Evolutionary conservation across 257 asterid species (phyloP).

Genomic region (Jasminum sambac): DNA sequence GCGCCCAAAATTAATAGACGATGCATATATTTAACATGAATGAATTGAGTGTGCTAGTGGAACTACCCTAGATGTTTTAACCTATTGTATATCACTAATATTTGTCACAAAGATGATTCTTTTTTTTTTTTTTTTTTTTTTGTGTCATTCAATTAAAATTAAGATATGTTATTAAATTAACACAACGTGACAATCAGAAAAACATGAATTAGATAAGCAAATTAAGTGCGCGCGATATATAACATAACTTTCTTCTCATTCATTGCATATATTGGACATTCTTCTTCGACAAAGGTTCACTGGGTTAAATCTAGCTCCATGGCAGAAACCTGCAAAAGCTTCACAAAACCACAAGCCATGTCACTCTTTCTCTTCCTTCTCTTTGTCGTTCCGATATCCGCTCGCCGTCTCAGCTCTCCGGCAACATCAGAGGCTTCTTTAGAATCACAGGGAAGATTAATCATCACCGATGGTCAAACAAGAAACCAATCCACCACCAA

Average conservation of each 20-base stretch:
- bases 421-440: not conserved
- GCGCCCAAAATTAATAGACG: too few relatives aligned
- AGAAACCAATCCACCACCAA: not conserved
- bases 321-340: not conserved
- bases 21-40: too few relatives aligned
- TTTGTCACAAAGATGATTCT: too few relatives aligned
- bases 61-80: too few relatives aligned
- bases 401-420: not conserved
- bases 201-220: too few relatives aligned
- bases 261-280: not conserved
- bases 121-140: too few relatives aligned
- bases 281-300: not conserved
- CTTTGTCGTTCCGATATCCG: not conserved
- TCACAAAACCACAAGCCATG: not conserved
- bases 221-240: too few relatives aligned
- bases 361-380: not conserved
- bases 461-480: not conserved
- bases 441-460: not conserved
- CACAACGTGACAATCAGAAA: too few relatives aligned
- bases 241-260: not conserved
- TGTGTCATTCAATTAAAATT: too few relatives aligned
- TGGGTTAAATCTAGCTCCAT: not conserved
- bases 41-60: too few relatives aligned
- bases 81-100: too few relatives aligned
- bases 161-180: too few relatives aligned